A percentile compares a stretch with the other conserved stretches of the same genome.
Evolutionary conservation across 108 stramenopile species (phyloP).

Genomic region (Skeletonema costatum): DNA sequence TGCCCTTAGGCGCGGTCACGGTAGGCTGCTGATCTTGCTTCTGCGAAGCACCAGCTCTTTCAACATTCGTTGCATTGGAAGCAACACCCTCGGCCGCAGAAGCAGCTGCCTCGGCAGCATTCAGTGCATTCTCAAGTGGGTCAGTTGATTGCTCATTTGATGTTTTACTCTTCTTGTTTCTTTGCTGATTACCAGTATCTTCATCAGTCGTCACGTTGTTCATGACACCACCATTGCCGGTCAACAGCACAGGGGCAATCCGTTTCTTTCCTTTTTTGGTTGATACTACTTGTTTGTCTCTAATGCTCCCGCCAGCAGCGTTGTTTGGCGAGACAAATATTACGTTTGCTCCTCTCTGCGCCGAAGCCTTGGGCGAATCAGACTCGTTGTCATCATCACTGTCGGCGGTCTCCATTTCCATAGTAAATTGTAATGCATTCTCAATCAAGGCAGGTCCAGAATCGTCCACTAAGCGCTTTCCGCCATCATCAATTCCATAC

Average conservation of each 20-base stretch:
- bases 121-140: conserved; percentile 57
- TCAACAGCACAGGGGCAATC: conserved; percentile 60
- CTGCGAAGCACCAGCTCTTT: not conserved
- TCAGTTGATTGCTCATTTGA: conserved; percentile 32
- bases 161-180: conserved; percentile 27
- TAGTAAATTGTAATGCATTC: conserved; percentile 76
- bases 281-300: conserved; percentile 22
- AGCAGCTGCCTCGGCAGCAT: conserved; percentile 59
- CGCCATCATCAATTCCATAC: conserved; percentile 79
- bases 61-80: conserved; percentile 13
- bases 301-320: conserved; percentile 1
- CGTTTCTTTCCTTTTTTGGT: conserved; percentile 69
- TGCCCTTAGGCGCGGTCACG: not conserved
- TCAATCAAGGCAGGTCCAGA: conserved; percentile 80
- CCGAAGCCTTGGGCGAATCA: not conserved
- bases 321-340: not conserved
- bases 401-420: conserved; percentile 57
- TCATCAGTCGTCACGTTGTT: conserved; percentile 31
- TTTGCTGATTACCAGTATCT: conserved; percentile 16
- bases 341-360: not conserved
- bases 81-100: conserved; percentile 22
- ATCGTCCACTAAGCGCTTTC: conserved; percentile 68
- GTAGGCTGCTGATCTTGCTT: not conserved
- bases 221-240: conserved; percentile 4
- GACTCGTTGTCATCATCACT: conserved; percentile 15